phyloP scores from a whole-genome alignment of 208 protist genomes.

The Crithidia brevicula region DNA sequence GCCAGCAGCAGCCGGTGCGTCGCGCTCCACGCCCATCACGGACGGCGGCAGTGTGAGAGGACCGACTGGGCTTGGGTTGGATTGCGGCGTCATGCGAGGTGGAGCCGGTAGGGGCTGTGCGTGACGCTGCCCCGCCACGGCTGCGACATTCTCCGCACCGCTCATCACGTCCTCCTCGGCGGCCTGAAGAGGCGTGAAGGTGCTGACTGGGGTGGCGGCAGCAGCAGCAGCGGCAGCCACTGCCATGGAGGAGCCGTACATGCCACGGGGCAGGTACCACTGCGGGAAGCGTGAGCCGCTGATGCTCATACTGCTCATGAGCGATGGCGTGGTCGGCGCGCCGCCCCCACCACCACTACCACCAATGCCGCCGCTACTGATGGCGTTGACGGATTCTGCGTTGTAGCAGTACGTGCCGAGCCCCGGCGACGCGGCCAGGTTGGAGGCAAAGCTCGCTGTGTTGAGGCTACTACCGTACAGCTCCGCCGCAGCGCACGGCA shows the following conservation, averaged over 20 bases:
- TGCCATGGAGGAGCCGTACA: slow-evolving; percentile 7
- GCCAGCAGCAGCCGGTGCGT: neutral
- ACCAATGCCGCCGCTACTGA: neutral
- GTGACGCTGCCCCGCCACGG: neutral
- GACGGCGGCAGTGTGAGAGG: slow-evolving; percentile 19
- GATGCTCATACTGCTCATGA: slow-evolving; percentile 25
- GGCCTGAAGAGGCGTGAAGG: neutral
- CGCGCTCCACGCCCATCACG: neutral
- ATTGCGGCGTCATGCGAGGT: slow-evolving; percentile 20
- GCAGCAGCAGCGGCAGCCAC: neutral
- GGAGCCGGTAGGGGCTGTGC: neutral
- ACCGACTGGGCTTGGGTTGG: neutral
- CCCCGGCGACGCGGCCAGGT: neutral
- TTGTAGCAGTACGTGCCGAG: neutral
- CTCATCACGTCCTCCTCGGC: slow-evolving; percentile 26
- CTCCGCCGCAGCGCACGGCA: slow-evolving; percentile 20
- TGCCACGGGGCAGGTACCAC: slow-evolving; percentile 34
- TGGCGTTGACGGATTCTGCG: neutral
- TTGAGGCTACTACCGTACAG: slow-evolving; percentile 13
- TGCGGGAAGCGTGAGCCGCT: slow-evolving; percentile 33
- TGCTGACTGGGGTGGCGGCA: slow-evolving; percentile 1
- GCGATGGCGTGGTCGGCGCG: neutral
- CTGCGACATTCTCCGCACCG: slow-evolving; percentile 6
- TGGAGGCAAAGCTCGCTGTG: neutral
- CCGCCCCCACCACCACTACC: neutral